A percentile compares a stretch with the other conserved stretches of the same genome.
Evolutionary conservation across 495 filamentous ascomycete genomes (phyloP).

Genomic region (Hypoxylon perforatum): DNA sequence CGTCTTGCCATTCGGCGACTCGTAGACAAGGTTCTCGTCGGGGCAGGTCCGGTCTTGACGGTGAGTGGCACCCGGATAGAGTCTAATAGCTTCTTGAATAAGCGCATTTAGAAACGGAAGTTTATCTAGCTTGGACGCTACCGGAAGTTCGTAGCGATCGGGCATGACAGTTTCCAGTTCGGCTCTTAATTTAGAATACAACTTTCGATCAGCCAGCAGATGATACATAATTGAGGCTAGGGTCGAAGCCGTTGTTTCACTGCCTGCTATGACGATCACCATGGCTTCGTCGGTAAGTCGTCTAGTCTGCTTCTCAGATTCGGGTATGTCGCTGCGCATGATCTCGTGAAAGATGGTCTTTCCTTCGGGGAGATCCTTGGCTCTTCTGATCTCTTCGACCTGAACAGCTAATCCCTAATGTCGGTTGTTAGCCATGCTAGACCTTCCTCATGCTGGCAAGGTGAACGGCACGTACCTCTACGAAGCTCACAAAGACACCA

Average conservation of each 20-base stretch:
- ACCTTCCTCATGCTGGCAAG: neutral
- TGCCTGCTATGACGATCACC: slow-evolving; percentile 41
- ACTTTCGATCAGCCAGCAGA: slow-evolving; percentile 37
- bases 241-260: slow-evolving; percentile 42
- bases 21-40: slow-evolving; percentile 53
- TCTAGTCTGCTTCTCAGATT: slow-evolving; percentile 34
- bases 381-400: slow-evolving; percentile 21
- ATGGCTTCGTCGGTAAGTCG: slow-evolving; percentile 49
- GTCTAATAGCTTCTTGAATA: slow-evolving; percentile 57
- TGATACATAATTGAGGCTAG: slow-evolving; percentile 44
- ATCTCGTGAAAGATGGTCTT: slow-evolving; percentile 49
- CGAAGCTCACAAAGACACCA: slow-evolving; percentile 15
- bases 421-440: neutral
- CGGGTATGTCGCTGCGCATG: slow-evolving; percentile 43
- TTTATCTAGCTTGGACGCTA: slow-evolving; percentile 58
- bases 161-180: slow-evolving; percentile 41
- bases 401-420: slow-evolving; percentile 21
- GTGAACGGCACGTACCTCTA: slow-evolving; percentile 15
- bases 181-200: slow-evolving; percentile 33
- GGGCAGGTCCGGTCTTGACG: slow-evolving; percentile 58
- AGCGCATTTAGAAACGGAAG: slow-evolving; percentile 58
- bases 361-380: slow-evolving; percentile 36
- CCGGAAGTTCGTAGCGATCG: slow-evolving; percentile 36
- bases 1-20: slow-evolving; percentile 29
- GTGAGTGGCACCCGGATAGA: slow-evolving; percentile 53